These are phyloP conservation scores for Ascochyta rabiei DNA, from an alignment of 2,329 filamentous ascomycete genomes.

Conservation along the genomic window DNA sequence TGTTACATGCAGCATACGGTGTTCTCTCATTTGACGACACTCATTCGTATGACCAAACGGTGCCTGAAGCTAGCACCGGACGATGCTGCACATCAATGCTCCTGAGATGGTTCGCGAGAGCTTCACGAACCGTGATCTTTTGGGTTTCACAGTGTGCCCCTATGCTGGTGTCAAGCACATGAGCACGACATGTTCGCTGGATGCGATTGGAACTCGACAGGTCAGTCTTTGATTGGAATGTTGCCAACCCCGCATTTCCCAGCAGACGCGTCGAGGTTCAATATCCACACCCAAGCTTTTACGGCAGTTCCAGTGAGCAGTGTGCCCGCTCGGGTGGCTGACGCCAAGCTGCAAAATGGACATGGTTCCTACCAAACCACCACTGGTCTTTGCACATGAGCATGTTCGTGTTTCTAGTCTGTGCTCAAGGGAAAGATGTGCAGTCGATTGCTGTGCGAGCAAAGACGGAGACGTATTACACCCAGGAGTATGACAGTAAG, in stretches of 20 bases:
- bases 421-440: not conserved
- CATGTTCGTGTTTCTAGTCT: not conserved
- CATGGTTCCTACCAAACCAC: not conserved
- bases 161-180: slow-evolving; percentile 26
- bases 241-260: slow-evolving; percentile 45
- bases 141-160: slow-evolving; percentile 24
- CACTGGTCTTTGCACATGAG: not conserved
- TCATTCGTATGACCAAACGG: slow-evolving; percentile 18
- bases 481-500: not conserved
- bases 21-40: slow-evolving; percentile 25
- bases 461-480: not conserved
- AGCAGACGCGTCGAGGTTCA: slow-evolving; percentile 36
- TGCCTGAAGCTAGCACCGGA: slow-evolving; percentile 37
- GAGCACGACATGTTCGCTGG: slow-evolving; percentile 30
- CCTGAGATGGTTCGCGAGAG: slow-evolving; percentile 13
- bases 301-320: slow-evolving; percentile 32
- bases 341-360: slow-evolving; percentile 16
- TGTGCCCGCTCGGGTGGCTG: slow-evolving; percentile 29
- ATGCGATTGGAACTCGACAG: slow-evolving; percentile 18
- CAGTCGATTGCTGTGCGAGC: not conserved
- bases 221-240: slow-evolving; percentile 29
- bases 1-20: slow-evolving; percentile 23
- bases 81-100: slow-evolving; percentile 19
- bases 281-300: slow-evolving; percentile 30
- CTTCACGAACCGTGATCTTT: slow-evolving; percentile 13